Conservation (phyloP, 163 green algal genomes). For the Scenedesmus sp. region DNA sequence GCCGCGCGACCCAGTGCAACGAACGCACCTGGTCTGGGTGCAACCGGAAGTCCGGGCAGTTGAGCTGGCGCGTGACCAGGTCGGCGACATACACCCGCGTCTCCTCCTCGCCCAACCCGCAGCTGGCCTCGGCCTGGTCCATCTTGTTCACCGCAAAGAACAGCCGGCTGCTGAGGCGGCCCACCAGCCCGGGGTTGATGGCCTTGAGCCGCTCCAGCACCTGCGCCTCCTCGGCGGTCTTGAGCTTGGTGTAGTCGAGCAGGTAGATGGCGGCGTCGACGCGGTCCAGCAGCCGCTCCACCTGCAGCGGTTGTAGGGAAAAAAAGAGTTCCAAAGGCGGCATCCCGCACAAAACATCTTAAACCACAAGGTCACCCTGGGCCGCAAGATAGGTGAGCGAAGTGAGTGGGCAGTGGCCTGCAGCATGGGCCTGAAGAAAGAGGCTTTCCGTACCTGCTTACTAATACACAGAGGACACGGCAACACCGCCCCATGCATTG, state of each 20-base stretch:
- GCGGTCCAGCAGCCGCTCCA: slow-evolving; percentile 82
- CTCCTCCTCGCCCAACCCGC: slow-evolving; percentile 74
- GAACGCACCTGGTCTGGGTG: slow-evolving; percentile 72
- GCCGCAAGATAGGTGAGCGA: too few species aligned
- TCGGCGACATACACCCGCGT: slow-evolving; percentile 82
- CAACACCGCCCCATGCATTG: not conserved
- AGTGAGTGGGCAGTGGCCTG: too few species aligned
- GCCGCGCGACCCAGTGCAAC: too few species aligned
- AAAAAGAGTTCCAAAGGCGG: not conserved
- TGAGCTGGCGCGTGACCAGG: slow-evolving; percentile 81
- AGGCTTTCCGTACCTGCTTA: too few species aligned
- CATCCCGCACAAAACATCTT: slow-evolving; percentile 13
- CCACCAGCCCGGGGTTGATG: slow-evolving; percentile 80
- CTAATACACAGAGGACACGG: too few species aligned
- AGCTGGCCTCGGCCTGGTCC: slow-evolving; percentile 66
- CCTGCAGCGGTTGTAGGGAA: slow-evolving; percentile 52
- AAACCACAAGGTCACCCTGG: too few species aligned
- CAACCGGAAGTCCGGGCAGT: slow-evolving; percentile 74
- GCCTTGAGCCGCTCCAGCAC: slow-evolving; percentile 67
- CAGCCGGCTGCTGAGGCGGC: slow-evolving; percentile 72
- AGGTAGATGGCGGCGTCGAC: slow-evolving; percentile 86
- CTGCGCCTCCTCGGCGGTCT: slow-evolving; percentile 81
- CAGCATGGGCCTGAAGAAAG: too few species aligned
- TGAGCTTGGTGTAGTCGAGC: slow-evolving; percentile 91
- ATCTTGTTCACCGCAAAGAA: slow-evolving; percentile 86